Percentiles rank a stretch among this genome's conserved stretches.
These are phyloP conservation scores for Powellomyces hirtus DNA, from an alignment of 192 early-diverging fungal species.

Conservation along the genomic window DNA sequence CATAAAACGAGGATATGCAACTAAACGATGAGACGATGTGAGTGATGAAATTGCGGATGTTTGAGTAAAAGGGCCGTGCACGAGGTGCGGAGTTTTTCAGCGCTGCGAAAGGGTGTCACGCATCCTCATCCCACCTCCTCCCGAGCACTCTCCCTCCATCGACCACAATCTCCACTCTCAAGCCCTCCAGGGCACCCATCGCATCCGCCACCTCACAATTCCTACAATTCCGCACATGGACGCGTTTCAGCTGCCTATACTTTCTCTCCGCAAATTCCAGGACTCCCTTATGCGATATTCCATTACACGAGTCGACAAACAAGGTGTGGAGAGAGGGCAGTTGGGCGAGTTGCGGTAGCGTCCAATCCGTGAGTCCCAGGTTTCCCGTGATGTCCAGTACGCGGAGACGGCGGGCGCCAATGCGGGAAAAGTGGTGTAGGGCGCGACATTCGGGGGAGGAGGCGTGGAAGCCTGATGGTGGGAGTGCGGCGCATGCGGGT, in stretches of 20 bases:
- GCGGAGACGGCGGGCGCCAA: conserved; percentile 9
- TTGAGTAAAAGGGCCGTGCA: no score
- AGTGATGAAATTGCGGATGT: no score
- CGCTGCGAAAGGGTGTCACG: no score
- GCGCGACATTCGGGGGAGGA: conserved; percentile 41
- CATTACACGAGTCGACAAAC: conserved; percentile 38
- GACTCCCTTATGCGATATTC: conserved; percentile 30
- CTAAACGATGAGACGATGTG: no score
- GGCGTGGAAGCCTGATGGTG: conserved; percentile 19
- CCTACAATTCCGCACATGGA: conserved; percentile 43
- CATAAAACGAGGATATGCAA: no score
- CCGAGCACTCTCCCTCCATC: conserved; percentile 35
- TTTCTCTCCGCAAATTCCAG: conserved; percentile 38
- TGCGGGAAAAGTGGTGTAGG: conserved; percentile 15
- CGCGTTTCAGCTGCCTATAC: conserved; percentile 32
- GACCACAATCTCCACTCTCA: conserved; percentile 43
- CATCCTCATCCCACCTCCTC: conserved; percentile 21
- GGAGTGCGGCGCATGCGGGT: background rate
- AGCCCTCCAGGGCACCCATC: background rate
- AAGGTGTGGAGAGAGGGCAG: conserved; percentile 41
- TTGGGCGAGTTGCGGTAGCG: conserved; percentile 17
- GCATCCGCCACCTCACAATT: background rate
- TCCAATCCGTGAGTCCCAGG: conserved; percentile 39
- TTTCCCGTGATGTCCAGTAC: conserved; percentile 47
- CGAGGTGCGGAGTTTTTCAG: no score